Base-by-base conservation (phyloP, 495 filamentous ascomycete genomes). In the Aspergillus baeticus region DNA sequence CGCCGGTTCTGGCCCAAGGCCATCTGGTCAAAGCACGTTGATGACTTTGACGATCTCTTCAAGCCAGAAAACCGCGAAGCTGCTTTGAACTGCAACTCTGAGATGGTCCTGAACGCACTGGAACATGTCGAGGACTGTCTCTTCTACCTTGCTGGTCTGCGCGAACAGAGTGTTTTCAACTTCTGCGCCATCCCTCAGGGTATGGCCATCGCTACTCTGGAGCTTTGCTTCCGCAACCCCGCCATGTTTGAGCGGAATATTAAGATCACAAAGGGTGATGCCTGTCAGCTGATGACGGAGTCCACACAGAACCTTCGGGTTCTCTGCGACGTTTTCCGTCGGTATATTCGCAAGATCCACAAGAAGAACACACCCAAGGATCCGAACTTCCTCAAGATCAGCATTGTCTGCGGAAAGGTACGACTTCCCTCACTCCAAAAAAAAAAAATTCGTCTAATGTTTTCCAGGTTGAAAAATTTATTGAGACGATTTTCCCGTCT, bases 101-200 rank as follows among this genome's bases (percentile, higher is more conserved):
- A 98, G 63, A 95, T 98, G 93, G 85, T 96, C 18, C 76, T 98
- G 36, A 89, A 93, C 53, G 87, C 92, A 17, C 81, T 98, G 43
- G 80, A 84, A 67, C 91, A 96, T 60, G 91, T 85, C 26, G 90
- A 96, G 58, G 91, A 98, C 63, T 97, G 92, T 72, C 76, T 98
- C 8, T 98, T 92, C 77, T 98, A 98, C 77, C 89, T 98, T 74
- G 95, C 95, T 20, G 95, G 92, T 18, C 81, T 98, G 41, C 90
- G 88, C 55, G 94, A 98, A 70, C 94, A 98, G 75, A 94, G 89
- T 69, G 91, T 96, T n/a, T 98, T 98, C 87, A 98, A 98, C 78
- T 98, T 98, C 69, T 90, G 90, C 39, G 93, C 95, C 39, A 98
- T 98, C 62, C 94, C 94, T n/a, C 94, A 98, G 72, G 77, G 86